Evolutionary conservation across 768 basidiomycete genomes (phyloP).

Genomic region (Trametes villosa): DNA sequence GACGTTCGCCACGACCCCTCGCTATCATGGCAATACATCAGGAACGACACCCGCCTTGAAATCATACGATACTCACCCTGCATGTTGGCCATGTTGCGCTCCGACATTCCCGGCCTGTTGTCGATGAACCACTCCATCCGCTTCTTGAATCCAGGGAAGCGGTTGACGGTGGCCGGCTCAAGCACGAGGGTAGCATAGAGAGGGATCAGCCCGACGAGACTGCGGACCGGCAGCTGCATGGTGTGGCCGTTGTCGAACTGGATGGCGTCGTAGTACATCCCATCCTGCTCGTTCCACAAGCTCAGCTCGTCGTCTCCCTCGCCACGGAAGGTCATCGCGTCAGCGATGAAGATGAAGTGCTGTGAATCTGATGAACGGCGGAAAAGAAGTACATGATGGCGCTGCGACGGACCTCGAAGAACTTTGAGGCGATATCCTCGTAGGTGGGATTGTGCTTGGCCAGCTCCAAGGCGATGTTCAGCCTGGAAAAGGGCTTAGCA

Average conservation of each 20-base stretch:
- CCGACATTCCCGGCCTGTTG: constrained; percentile 85
- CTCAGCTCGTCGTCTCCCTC: constrained; percentile 77
- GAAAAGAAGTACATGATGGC: constrained; percentile 18
- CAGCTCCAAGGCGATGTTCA: constrained; percentile 96
- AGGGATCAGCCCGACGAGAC: constrained; percentile 96
- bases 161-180: constrained; percentile 85
- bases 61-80: constrained; percentile 62
- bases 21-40: constrained; percentile 27
- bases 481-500: constrained; percentile 48
- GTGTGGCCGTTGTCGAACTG: constrained; percentile 80
- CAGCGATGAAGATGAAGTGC: constrained; percentile 98
- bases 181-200: constrained; percentile 94
- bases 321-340: constrained; percentile 91
- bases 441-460: constrained; percentile 98
- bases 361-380: constrained; percentile 39
- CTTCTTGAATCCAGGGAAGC: constrained; percentile 98
- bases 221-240: constrained; percentile 92
- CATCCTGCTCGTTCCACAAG: constrained; percentile 96
- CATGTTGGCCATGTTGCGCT: constrained; percentile 96
- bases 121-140: constrained; percentile 99
- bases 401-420: constrained; percentile 71
- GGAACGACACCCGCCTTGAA: too few relatives aligned
- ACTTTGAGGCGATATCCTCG: constrained; percentile 99
- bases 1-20: constrained; percentile 82
- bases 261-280: constrained; percentile 98